These are phyloP conservation scores for Capsella bursapastoris DNA, from an alignment of 345 rosid species.

Conservation along the genomic window DNA sequence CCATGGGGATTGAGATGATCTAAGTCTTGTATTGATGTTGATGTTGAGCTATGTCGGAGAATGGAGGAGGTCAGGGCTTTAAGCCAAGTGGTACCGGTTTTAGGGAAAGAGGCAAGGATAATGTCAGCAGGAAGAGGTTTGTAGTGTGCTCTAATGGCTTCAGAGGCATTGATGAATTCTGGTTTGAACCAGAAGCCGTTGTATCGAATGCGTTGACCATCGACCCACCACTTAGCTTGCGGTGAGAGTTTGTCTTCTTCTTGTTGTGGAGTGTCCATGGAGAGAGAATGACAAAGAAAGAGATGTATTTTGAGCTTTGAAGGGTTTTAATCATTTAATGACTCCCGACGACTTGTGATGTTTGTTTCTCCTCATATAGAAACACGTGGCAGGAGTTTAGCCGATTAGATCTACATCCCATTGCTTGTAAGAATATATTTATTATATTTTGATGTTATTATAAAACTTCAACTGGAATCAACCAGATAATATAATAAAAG, in stretches of 20 bases:
- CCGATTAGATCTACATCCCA: no score
- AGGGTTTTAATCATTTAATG: neutral
- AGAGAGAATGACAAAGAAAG: neutral
- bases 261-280: conserved; percentile 34
- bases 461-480: no score
- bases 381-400: neutral
- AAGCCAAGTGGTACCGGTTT: conserved; percentile 48
- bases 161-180: conserved; percentile 39
- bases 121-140: conserved; percentile 45
- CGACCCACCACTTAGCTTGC: conserved; percentile 40
- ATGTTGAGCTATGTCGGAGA: conserved; percentile 25
- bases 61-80: conserved; percentile 42
- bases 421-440: no score
- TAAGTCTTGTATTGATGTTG: neutral
- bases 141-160: conserved; percentile 40
- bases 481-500: no score
- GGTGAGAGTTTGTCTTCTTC: conserved; percentile 24
- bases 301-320: neutral
- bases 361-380: neutral
- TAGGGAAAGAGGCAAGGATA: conserved; percentile 41
- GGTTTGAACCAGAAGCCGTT: conserved; percentile 43
- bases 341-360: neutral
- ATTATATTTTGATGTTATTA: no score
- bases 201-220: conserved; percentile 26
- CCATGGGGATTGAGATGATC: conserved; percentile 36